These are phyloP conservation scores for Brettanomyces custersianus DNA, from an alignment of 805 yeast species.

Conservation along the genomic window DNA sequence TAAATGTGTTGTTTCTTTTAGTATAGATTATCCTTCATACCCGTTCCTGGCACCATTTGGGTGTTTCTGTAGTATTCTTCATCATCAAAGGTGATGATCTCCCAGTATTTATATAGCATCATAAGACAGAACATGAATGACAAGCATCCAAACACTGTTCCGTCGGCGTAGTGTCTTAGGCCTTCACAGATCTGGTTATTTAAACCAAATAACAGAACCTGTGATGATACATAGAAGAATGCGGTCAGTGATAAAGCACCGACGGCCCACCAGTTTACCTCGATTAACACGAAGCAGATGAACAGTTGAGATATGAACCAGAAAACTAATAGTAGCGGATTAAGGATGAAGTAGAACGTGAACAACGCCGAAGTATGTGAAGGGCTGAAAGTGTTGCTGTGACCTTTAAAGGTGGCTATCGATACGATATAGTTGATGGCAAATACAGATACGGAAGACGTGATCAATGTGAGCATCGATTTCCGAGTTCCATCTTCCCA, in stretches of 20 bases:
- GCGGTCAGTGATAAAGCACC: conserved; percentile 73
- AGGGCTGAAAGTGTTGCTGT: conserved; percentile 41
- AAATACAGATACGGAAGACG: conserved; percentile 49
- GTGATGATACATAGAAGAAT: conserved; percentile 75
- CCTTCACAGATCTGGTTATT: conserved; percentile 58
- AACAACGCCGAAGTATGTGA: conserved; percentile 60
- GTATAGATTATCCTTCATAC: too few species aligned
- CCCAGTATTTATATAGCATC: conserved; percentile 98
- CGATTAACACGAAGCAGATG: conserved; percentile 57
- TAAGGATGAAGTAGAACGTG: conserved; percentile 59
- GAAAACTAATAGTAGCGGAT: conserved; percentile 52
- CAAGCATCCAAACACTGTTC: conserved; percentile 74
- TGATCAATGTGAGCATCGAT: conserved; percentile 51
- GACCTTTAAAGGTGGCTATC: conserved; percentile 63
- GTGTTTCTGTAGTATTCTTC: conserved; percentile 57
- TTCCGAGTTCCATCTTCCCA: conserved; percentile 88
- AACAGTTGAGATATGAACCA: conserved; percentile 63
- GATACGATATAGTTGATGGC: conserved; percentile 57
- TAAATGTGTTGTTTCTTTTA: neutral
- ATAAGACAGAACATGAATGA: conserved; percentile 75
- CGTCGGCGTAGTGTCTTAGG: conserved; percentile 83
- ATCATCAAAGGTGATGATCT: conserved; percentile 89
- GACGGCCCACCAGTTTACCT: conserved; percentile 71
- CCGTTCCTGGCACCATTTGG: conserved; percentile 3
- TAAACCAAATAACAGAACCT: conserved; percentile 62